phyloP scores from a whole-genome alignment of 768 basidiomycete species.

The Serendipita indica region DNA sequence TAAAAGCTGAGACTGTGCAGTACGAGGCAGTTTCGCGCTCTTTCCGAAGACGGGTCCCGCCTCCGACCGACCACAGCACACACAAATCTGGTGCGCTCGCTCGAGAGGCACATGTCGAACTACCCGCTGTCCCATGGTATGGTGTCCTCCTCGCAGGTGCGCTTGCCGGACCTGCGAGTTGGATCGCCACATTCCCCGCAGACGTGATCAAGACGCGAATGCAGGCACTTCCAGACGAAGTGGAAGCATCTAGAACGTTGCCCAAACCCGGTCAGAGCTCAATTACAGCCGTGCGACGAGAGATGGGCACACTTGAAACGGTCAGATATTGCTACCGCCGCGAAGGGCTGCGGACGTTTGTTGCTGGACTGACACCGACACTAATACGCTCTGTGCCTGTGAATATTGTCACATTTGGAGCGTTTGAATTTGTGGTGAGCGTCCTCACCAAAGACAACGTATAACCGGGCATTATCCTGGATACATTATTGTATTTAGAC shows the following conservation, averaged over 20 bases:
- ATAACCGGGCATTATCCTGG: too few species aligned
- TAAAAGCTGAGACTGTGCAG: constrained; percentile 22
- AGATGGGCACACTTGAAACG: neutral
- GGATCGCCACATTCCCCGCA: constrained; percentile 71
- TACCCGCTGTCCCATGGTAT: constrained; percentile 31
- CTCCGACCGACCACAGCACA: constrained; percentile 14
- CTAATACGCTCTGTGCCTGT: constrained; percentile 71
- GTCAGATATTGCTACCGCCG: constrained; percentile 37
- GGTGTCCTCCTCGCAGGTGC: constrained; percentile 60
- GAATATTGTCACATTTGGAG: constrained; percentile 70
- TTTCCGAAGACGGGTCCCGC: constrained; percentile 22
- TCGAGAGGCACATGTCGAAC: constrained; percentile 29
- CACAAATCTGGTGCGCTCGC: constrained; percentile 25
- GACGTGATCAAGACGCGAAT: constrained; percentile 86
- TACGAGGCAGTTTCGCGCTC: constrained; percentile 51
- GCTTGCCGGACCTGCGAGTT: constrained; percentile 60
- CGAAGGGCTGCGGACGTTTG: constrained; percentile 59
- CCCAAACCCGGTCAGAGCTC: neutral
- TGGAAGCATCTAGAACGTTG: neutral
- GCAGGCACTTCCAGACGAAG: constrained; percentile 29
- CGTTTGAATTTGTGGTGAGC: constrained; percentile 36
- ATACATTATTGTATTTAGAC: too few species aligned
- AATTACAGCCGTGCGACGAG: neutral
- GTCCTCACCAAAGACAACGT: neutral
- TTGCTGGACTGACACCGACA: constrained; percentile 63